phyloP scores from a whole-genome alignment of 129 eudicot species.

The Lactuca saligna region DNA sequence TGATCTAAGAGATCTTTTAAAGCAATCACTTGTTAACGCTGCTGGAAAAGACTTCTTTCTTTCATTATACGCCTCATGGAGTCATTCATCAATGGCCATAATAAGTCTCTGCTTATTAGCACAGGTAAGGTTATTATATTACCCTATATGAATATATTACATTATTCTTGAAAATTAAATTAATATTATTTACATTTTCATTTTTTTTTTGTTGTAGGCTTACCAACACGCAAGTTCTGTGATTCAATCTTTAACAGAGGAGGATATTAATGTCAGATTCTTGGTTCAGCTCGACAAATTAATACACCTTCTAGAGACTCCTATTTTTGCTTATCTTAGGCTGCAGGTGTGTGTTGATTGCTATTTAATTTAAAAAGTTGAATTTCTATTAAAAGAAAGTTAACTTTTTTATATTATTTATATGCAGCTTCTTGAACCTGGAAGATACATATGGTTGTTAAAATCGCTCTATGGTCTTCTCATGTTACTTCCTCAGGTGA shows the following conservation, averaged over 20 bases:
- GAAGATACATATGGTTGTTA: conserved; percentile 78
- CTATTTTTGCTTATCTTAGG: conserved; percentile 87
- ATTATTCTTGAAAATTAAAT: neutral
- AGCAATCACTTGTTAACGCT: conserved; percentile 61
- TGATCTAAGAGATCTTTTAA: conserved; percentile 76
- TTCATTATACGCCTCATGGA: conserved; percentile 92
- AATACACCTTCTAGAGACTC: conserved; percentile 88
- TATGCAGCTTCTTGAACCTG: conserved; percentile 95
- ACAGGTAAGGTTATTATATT: conserved; percentile 53
- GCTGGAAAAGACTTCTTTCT: conserved; percentile 80
- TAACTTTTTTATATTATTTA: neutral
- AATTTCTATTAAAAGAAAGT: neutral
- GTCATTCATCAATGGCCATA: conserved; percentile 96
- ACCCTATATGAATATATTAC: conserved; percentile 9
- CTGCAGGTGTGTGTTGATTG: conserved; percentile 63
- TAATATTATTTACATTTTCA: too few relatives aligned
- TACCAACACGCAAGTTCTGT: conserved; percentile 88
- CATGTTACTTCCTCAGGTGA: conserved; percentile 95
- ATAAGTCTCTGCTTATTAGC: conserved; percentile 95
- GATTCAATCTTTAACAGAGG: conserved; percentile 87
- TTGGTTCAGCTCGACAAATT: conserved; percentile 90
- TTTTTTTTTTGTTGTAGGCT: conserved; percentile 42
- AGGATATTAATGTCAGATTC: conserved; percentile 83
- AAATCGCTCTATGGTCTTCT: conserved; percentile 89
- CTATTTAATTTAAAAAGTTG: neutral